These are phyloP conservation scores for Ascomycota sp. DNA, from an alignment of 2,329 filamentous ascomycete species.

Conservation along the genomic window DNA sequence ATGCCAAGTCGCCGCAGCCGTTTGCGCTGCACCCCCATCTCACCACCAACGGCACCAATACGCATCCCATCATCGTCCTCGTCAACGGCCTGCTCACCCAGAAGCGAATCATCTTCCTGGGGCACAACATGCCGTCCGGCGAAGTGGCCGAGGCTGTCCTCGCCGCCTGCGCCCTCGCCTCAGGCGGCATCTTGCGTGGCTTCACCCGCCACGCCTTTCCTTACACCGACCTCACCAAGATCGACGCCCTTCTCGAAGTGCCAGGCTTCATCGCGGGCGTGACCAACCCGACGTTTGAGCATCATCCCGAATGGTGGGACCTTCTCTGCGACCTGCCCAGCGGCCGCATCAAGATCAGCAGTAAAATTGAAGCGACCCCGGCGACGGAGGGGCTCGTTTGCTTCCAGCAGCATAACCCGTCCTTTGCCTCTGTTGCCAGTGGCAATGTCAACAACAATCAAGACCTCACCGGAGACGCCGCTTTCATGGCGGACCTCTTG, in stretches of 20 bases:
- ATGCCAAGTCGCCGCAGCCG: constrained; percentile 60
- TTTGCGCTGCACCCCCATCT: constrained; percentile 78
- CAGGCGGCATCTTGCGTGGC: constrained; percentile 73
- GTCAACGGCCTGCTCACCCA: constrained; percentile 89
- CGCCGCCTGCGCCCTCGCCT: constrained; percentile 83
- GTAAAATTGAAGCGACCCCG: constrained; percentile 57
- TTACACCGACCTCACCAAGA: constrained; percentile 92
- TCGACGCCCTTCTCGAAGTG: constrained; percentile 85
- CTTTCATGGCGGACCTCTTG: constrained; percentile 73
- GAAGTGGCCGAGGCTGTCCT: constrained; percentile 96
- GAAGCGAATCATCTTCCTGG: constrained; percentile 87
- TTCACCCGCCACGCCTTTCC: constrained; percentile 94
- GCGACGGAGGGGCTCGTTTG: constrained; percentile 67
- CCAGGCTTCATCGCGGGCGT: constrained; percentile 95
- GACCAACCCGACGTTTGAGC: constrained; percentile 86
- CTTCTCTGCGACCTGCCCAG: constrained; percentile 79
- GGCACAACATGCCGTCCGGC: constrained; percentile 82
- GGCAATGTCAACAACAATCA: constrained; percentile 18
- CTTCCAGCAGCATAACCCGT: constrained; percentile 61
- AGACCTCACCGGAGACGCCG: constrained; percentile 66
- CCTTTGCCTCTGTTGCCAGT: constrained; percentile 26
- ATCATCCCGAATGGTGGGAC: constrained; percentile 97
- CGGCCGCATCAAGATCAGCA: constrained; percentile 85
- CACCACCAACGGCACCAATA: constrained; percentile 72
- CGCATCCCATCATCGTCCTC: constrained; percentile 85